A percentile compares a stretch with the other conserved stretches of the same genome.
These are phyloP conservation scores for Lactifluus pinguis DNA, from an alignment of 768 basidiomycete species.

Conservation along the genomic window DNA sequence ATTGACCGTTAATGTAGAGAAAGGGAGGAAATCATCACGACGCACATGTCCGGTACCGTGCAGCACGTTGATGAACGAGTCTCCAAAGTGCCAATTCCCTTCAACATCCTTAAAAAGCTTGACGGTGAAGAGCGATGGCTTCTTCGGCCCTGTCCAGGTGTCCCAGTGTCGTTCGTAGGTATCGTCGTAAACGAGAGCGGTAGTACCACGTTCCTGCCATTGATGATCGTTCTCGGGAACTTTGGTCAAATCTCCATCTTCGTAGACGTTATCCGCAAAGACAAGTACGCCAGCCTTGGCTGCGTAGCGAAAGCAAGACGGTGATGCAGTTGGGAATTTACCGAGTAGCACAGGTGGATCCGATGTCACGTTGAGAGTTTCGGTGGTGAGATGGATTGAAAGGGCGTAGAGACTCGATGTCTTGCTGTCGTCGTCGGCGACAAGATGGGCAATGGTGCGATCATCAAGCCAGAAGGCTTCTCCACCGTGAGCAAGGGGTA, in stretches of 20 bases:
- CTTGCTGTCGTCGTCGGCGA: conserved; percentile 42
- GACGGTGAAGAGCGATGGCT: conserved; percentile 63
- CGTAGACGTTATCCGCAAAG: conserved; percentile 79
- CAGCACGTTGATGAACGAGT: conserved; percentile 49
- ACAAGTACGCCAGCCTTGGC: conserved; percentile 51
- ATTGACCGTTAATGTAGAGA: neutral
- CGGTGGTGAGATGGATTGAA: conserved; percentile 38
- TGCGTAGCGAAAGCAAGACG: conserved; percentile 63
- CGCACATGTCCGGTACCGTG: conserved; percentile 64
- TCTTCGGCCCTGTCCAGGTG: conserved; percentile 66
- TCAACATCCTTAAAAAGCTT: conserved; percentile 39
- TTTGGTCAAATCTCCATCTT: conserved; percentile 61
- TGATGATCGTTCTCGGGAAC: conserved; percentile 62
- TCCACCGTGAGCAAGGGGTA: conserved; percentile 59
- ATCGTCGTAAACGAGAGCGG: conserved; percentile 46
- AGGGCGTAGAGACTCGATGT: conserved; percentile 52
- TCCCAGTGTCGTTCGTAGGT: conserved; percentile 47
- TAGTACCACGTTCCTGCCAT: conserved; percentile 64
- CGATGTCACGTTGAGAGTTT: conserved; percentile 27
- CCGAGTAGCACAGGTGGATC: conserved; percentile 44
- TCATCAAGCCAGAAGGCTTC: conserved; percentile 73
- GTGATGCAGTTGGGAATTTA: conserved; percentile 57
- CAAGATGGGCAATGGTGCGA: conserved; percentile 61
- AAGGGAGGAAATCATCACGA: neutral
- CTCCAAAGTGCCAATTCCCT: conserved; percentile 45